Base-by-base conservation (phyloP, 2,329 filamentous ascomycete species). In the Septoria linicola region DNA sequence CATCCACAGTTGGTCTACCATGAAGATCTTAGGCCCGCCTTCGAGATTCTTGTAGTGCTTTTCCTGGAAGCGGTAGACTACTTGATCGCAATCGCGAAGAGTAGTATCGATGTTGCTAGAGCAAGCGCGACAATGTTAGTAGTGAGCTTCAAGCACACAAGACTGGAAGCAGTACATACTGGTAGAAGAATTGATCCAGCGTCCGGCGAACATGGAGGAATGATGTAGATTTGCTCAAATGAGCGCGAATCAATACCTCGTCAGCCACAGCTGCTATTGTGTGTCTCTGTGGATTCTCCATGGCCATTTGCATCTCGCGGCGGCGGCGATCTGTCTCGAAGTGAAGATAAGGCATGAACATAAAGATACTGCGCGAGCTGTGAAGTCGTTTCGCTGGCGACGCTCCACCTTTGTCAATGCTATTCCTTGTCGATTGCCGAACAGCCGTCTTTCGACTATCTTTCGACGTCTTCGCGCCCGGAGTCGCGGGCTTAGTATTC, bases 101-200 rank as follows among this genome's bases (percentile, higher is more conserved):
- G 76, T 71, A 0, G 82, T 86, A 57, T 84, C 78, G 44, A 81
- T 80, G 40, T 81, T 82, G 32, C 23, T 27, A 27, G 10, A n/a
- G 10, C 23, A 27, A 10, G 23, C 23, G 23, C 23, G 5, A 27
- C 10, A n/a, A n/a, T 10, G 10, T 27, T 27, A 27, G 23, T 27
- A 27, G 5, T 10, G 5, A 5, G 5, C 23, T 27, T 27, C 23
- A 27, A 27, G 23, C 23, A 27, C 23, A 27, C 23, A 10, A 5
- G 23, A 27, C 23, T n/a, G n/a, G n/a, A n/a, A n/a, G n/a, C n/a
- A n/a, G n/a, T n/a, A 27, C 23, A 27, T 27, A 27, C 23, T 83
- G 80, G 57, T 85, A 85, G 63, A 81, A 83, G 64, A 81, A 85
- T 49, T 86, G 82, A 59, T 85, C 82, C 1, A 85, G 69, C 0